A percentile compares a stretch with the other conserved stretches of the same genome.
Conservation (phyloP, 495 filamentous ascomycete species). For the Neurospora tetraspora region DNA sequence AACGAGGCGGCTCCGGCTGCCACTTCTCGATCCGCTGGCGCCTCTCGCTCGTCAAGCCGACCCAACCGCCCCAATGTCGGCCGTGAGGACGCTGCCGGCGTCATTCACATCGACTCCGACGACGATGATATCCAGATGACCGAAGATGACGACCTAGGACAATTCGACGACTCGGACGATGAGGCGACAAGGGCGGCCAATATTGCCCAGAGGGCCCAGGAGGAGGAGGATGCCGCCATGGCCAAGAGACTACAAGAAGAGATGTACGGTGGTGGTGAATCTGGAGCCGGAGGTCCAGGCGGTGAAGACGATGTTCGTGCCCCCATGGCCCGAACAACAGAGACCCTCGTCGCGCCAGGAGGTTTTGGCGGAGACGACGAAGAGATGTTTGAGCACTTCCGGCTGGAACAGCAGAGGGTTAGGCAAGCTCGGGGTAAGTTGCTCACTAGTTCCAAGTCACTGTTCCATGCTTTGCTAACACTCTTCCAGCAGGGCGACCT, state of each 20-base stretch:
- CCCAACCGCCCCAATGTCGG: conserved; percentile 20
- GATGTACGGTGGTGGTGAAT: conserved; percentile 54
- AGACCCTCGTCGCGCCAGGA: conserved; percentile 72
- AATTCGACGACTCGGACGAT: conserved; percentile 15
- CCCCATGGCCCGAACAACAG: conserved; percentile 82
- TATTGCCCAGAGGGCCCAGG: conserved; percentile 32
- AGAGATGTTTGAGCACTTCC: conserved; percentile 50
- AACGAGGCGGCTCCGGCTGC: conserved; percentile 18
- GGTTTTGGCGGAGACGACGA: conserved; percentile 42
- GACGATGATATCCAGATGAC: conserved; percentile 47
- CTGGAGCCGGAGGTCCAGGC: conserved; percentile 18
- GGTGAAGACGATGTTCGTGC: conserved; percentile 64
- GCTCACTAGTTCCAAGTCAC: neutral
- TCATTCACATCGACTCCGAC: conserved; percentile 65
- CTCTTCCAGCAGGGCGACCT: neutral
- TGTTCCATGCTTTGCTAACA: neutral
- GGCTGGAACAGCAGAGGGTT: conserved; percentile 49
- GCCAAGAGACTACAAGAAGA: conserved; percentile 86
- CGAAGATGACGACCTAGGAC: conserved; percentile 41
- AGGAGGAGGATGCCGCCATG: conserved; percentile 90
- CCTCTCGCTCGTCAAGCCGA: conserved; percentile 3
- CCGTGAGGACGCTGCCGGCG: conserved; percentile 45
- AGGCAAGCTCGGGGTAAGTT: conserved; percentile 33
- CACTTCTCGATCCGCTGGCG: conserved; percentile 11
- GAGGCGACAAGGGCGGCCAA: conserved; percentile 24